A percentile compares a stretch with the other conserved stretches of the same genome.
These are phyloP conservation scores for Thuja plicata DNA, from an alignment of 83 land plant genomes.

Conservation along the genomic window DNA sequence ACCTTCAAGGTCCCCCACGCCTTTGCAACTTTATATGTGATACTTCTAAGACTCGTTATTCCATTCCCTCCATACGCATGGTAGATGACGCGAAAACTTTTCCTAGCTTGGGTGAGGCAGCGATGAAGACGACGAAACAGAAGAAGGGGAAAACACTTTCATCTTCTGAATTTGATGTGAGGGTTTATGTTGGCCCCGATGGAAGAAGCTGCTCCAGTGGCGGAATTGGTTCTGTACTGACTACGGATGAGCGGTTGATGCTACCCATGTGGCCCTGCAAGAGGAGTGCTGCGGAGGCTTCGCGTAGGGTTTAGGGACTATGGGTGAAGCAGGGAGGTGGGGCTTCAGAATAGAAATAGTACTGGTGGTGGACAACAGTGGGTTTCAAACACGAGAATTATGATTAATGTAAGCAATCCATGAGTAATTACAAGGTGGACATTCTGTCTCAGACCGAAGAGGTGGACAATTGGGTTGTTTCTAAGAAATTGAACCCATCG, in stretches of 20 bases:
- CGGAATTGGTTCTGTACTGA: constrained; percentile 23
- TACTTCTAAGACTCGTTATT: too few relatives aligned
- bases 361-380: constrained; percentile 37
- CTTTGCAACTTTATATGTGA: too few relatives aligned
- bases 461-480: constrained; percentile 80
- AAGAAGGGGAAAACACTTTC: constrained; percentile 47
- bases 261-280: constrained; percentile 73
- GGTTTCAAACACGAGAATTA: constrained; percentile 29
- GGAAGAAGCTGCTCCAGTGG: constrained; percentile 10
- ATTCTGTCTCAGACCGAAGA: constrained; percentile 85
- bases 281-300: constrained; percentile 61
- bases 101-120: constrained; percentile 55
- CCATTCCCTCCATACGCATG: too few relatives aligned
- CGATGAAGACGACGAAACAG: constrained; percentile 37
- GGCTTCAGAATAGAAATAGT: constrained; percentile 10
- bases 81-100: constrained; percentile 20
- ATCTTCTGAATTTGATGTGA: constrained; percentile 46
- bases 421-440: constrained; percentile 31
- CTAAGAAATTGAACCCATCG: constrained; percentile 53
- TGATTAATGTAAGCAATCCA: constrained; percentile 33
- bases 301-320: constrained; percentile 81
- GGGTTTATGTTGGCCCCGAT: constrained; percentile 34
- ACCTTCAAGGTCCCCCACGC: too few relatives aligned
- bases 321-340: constrained; percentile 39
- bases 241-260: constrained; percentile 37